Conservation (phyloP, 2,329 filamentous ascomycete species). For the Fusarium succisae region DNA sequence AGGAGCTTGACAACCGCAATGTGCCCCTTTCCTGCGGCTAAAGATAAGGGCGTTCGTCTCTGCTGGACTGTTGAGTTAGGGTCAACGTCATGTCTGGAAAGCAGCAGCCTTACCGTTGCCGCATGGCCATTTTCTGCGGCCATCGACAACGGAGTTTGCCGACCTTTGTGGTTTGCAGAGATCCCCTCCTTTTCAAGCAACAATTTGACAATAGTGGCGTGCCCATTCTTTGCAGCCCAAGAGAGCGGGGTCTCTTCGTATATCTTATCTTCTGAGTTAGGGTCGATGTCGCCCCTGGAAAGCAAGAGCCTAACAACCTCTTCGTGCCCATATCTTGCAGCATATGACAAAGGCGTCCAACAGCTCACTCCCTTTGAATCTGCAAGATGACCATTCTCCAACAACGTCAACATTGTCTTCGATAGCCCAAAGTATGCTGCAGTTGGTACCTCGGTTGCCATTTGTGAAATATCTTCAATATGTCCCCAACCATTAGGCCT, state of each 20-base stretch:
- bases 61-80: neutral
- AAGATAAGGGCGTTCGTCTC: neutral
- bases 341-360: neutral
- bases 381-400: neutral
- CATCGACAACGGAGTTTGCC: neutral
- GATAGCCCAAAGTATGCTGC: neutral
- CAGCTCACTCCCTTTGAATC: neutral
- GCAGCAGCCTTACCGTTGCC: neutral
- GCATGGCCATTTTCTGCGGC: rapidly evolving
- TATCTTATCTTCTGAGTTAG: neutral
- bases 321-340: neutral
- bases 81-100: neutral
- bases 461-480: neutral
- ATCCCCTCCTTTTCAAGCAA: rapidly evolving
- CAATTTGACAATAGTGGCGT: rapidly evolving
- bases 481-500: too few species aligned
- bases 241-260: neutral
- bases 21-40: neutral
- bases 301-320: neutral
- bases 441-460: neutral
- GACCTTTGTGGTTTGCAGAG: too few species aligned
- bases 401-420: rapidly evolving
- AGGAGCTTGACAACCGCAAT: neutral
- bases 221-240: neutral
- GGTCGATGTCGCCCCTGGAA: neutral